Evolutionary conservation across 1,139 yeast genomes (phyloP), one percentile per base, ranked within the genome.

Genomic region (Nakaseomyces nivariensis): DNA sequence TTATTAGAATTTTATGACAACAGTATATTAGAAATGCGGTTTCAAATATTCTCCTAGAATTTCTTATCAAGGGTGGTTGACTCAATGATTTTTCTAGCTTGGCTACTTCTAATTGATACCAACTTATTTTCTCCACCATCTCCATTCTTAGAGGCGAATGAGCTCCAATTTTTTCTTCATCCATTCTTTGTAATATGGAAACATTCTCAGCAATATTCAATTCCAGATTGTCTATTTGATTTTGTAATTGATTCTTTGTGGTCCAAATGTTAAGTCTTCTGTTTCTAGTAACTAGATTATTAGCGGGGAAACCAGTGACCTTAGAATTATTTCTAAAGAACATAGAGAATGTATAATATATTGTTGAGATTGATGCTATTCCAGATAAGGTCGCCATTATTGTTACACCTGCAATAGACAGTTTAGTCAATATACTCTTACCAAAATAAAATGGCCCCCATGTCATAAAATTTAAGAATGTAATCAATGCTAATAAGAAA

Each of bases 371-470:
- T 9, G 89, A 81, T 1, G 92, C 92, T 43, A 85, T 71, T 0
- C 94, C 95, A 2, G 89, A 81, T 38, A 86, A 67, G 0, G 78
- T 63, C 0, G 90, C 88, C 75, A 85, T 81, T 38, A 82, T 69
- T 0, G 87, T 79, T 27, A 85, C 81, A 1, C 95, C 95, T 13
- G 81, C 74, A 48, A 85, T 74, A 2, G 86, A 81, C 4, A 85
- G 69, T 54, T 84, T 78, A 48, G 83, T 80, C 37, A 82, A 72
- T 55, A 59, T 52, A 54, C 73, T 75, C 8, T 51, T 47, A 58
- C 69, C 57, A 71, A 78, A 48, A 67, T 58, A 32, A 68, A 63
- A 64, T 8, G 68, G 68, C 1, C 68, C 69, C 36, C 60, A 48
- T 6, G 53, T 49, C 5, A 61, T 46, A 26, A 49, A 47, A 17